Base-by-base conservation (phyloP, 2,329 filamentous ascomycete genomes). In the Diaporthe caulivora region DNA sequence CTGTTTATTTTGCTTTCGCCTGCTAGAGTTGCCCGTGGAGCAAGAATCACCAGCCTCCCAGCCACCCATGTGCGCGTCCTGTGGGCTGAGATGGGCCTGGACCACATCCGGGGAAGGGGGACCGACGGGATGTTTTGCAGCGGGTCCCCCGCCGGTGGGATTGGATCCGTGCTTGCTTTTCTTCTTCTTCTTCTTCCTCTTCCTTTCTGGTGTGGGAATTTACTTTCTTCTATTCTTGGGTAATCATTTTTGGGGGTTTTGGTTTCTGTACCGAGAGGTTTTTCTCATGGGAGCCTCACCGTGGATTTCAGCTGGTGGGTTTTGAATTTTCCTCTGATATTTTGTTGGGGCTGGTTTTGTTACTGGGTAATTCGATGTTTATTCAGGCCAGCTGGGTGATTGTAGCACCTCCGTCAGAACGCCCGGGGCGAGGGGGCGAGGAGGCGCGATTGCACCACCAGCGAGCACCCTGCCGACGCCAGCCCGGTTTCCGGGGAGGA, bases 181-280 rank as follows among this genome's bases (percentile, higher is more conserved):
- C 17, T 34, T 40, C 47, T 21, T 4, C 53, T 72, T 42, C 34
- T 34, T 40, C 47, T 21, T 4, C 53, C 69, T 42, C 34, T 67
- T 17, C 26, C 18, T 69, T 51, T 18, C 26, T 29, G 62, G 62
- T 37, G 44, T 40, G 15, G 62, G 44, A 65, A 51, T 15, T 65
- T 51, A 65, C 31, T 65, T 65, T 72, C 24, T 71, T 51, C 51
- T 68, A 57, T 34, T 37, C 37, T 69, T 58, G 40, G 71, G 60
- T 31, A 5, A 5, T 9, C 5, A 34, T 34, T 34, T 1, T 64
- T 51, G 49, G 42, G 17, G 21, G 34, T 51, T 17, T 24, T 9
- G 21, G 8, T 5, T n/a, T 31, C 34, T 47, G 2, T 6, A 17
- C 9, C 31, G 13, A 17, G 54, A n/a, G 17, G 26, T 31, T 34